Evolutionary conservation across 2,329 filamentous ascomycete species (phyloP), one percentile per base, ranked within the genome.

Genomic region (Aschersonia sp.): DNA sequence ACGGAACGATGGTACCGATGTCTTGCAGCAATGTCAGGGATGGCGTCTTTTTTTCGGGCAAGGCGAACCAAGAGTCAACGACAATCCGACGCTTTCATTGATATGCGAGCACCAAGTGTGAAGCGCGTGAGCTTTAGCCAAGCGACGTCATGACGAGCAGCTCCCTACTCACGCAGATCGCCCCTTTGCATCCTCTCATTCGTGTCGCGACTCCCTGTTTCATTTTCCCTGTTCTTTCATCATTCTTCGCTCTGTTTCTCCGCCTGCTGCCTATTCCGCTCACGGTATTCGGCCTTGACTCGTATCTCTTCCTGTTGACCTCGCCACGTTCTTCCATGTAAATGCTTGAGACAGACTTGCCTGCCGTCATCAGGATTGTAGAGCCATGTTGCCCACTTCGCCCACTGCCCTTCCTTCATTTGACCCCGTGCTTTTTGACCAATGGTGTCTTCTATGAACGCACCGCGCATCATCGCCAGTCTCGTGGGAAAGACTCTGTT

Each of bases 401-500:
- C 52, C 70, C 72, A 78, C 31, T 59, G 46, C 0, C 73, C 73
- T 4, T 70, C 64, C 54, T 78, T 78, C 74, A 78, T 78, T 56
- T 77, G 73, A 0, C 65, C 59, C n/a, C 74, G 65, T 2, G 73
- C 74, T 1, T 71, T 64, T 47, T 78, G 74, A 2, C 74, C 74
- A 30, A 77, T 65, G 12, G 69, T 72, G 50, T 78, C 74, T 56
- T 78, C 74, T 47, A 78, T 77, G 52, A 78, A 78, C 5, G 69
- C 71, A 0, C 74, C 74, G 1, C 74, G 62, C 4, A 66, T 58
- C 52, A 78, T 67, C 1, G 74, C 70, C 12, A 75, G 54, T 2
- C 73, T 64, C 1, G 63, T 68, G 0, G 73, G 67, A 45, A 77
- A 78, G 1, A 77, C 67, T 0, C 67, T 62, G 1, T 59, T 54